phyloP scores from a whole-genome alignment of 1,284 basidiomycete genomes.

The Moesziomyces sp. region DNA sequence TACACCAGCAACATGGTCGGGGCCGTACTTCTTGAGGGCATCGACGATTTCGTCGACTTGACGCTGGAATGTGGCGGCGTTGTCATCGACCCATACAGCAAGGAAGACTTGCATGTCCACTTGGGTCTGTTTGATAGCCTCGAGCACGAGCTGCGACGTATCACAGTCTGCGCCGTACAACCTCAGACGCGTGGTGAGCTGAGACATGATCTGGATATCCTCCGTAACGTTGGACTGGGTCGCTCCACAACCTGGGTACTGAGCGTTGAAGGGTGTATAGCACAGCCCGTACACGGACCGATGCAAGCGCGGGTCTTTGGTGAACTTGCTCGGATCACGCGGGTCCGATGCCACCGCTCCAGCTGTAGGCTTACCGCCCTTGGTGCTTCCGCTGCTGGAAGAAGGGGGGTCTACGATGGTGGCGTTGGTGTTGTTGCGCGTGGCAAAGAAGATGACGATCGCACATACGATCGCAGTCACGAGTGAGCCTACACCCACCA shows the following conservation, averaged over 20 bases:
- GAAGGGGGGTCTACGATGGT: constrained; percentile 17
- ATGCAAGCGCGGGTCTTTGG: constrained; percentile 74
- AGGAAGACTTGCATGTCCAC: constrained; percentile 86
- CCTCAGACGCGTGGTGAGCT: constrained; percentile 65
- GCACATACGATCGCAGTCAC: constrained; percentile 29
- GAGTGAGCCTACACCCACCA: constrained; percentile 23
- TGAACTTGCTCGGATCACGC: constrained; percentile 76
- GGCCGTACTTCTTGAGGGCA: constrained; percentile 82
- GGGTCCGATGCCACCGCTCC: constrained; percentile 68
- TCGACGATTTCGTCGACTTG: constrained; percentile 78
- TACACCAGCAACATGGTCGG: constrained; percentile 80
- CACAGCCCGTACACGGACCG: constrained; percentile 73
- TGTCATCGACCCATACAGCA: constrained; percentile 80
- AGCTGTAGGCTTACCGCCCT: constrained; percentile 4
- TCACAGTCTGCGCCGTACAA: constrained; percentile 71
- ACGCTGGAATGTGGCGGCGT: constrained; percentile 76
- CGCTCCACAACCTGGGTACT: constrained; percentile 69
- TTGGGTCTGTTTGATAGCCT: constrained; percentile 87
- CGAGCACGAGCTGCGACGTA: constrained; percentile 73
- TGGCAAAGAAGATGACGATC: constrained; percentile 45
- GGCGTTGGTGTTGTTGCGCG: constrained; percentile 27
- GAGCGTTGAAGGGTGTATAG: constrained; percentile 58
- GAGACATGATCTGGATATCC: constrained; percentile 70
- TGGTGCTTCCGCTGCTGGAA: not conserved
- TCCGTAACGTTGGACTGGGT: constrained; percentile 69